A percentile compares a stretch with the other conserved stretches of the same genome.
phyloP scores from a whole-genome alignment of 345 rosid genomes.

The Boechera retrofracta region DNA sequence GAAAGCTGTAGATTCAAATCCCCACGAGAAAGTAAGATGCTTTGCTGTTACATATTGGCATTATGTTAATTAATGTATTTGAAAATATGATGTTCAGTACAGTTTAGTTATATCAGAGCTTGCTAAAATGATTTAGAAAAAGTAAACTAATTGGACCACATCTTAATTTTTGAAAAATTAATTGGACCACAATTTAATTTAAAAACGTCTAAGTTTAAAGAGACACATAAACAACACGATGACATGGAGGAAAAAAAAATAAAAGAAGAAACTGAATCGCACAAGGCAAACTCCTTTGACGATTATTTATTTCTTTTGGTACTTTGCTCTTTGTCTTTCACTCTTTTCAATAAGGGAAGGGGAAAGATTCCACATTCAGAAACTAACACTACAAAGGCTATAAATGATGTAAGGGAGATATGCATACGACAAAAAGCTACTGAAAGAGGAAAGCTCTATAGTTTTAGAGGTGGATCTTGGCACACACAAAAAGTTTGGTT shows the following conservation, averaged over 20 bases:
- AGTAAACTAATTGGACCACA: neutral
- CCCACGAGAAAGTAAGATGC: constrained; percentile 31
- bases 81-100: neutral
- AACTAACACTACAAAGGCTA: neutral
- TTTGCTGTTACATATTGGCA: constrained; percentile 29
- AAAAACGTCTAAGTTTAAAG: neutral
- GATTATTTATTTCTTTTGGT: neutral
- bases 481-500: neutral
- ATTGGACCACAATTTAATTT: neutral
- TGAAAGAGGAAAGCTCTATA: neutral
- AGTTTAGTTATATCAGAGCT: constrained; percentile 10
- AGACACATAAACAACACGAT: neutral
- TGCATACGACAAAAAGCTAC: neutral
- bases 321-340: neutral
- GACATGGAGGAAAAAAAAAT: neutral
- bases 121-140: neutral
- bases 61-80: neutral
- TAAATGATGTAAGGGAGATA: neutral
- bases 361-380: neutral
- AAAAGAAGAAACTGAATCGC: neutral
- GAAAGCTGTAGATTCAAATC: constrained; percentile 28
- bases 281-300: constrained; percentile 7
- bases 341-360: neutral
- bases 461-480: constrained; percentile 12
- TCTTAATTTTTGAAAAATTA: neutral